A percentile compares a stretch with the other conserved stretches of the same genome.
phyloP scores from a whole-genome alignment of 78 protist genomes.

The Cyanophora paradoxa region DNA sequence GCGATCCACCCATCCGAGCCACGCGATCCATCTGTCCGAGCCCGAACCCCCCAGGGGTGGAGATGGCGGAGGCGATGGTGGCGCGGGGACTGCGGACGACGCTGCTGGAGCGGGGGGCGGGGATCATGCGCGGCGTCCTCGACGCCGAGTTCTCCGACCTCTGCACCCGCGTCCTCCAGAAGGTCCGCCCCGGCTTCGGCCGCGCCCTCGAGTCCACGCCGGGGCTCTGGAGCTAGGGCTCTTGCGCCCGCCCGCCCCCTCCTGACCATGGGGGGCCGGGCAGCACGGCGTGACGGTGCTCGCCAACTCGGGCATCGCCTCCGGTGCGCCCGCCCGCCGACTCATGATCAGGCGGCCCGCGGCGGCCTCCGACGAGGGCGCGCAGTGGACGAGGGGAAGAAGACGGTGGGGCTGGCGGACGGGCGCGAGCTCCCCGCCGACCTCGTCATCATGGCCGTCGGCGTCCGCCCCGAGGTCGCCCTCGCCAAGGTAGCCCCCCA shows the following conservation, averaged over 20 bases:
- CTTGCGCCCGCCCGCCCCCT: no score
- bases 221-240: no score
- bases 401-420: neutral
- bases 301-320: neutral
- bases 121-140: slow-evolving; percentile 34
- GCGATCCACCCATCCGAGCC: no score
- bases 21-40: no score
- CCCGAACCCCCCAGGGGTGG: slow-evolving; percentile 39
- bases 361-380: no score
- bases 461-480: slow-evolving; percentile 49
- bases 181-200: no score
- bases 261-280: neutral
- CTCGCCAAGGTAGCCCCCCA: no score
- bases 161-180: no score
- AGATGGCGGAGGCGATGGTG: slow-evolving; percentile 39
- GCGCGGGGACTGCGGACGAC: slow-evolving; percentile 8
- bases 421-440: neutral
- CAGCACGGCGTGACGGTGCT: neutral
- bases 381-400: neutral
- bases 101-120: slow-evolving; percentile 31
- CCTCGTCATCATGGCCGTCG: slow-evolving; percentile 33
- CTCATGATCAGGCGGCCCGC: no score
- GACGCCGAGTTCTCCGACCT: slow-evolving; percentile 59
- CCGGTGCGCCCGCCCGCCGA: no score
- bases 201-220: no score